Conservation (phyloP, 306 rosid genomes). For the peach (Prunus persica) region Prunus_persica_NCBIv2 NC_034009.1:36104501-36105000, state of each 20-base stretch:
- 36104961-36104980: not conserved
- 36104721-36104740: too few relatives aligned
- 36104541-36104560: too few relatives aligned
- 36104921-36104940: not conserved
- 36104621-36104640: not conserved
- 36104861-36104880: too few relatives aligned
- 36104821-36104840: too few relatives aligned
- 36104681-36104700: not conserved
- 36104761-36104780: too few relatives aligned
- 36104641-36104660: not conserved
- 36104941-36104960: not conserved
- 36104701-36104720: too few relatives aligned
- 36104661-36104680: not conserved
- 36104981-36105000: too few relatives aligned
- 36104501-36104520: constrained; percentile 18
- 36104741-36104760: too few relatives aligned
- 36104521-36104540: not conserved
- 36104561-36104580: too few relatives aligned
- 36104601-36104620: not conserved
- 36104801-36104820: too few relatives aligned
- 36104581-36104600: not conserved
- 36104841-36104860: too few relatives aligned
- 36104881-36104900: not conserved
- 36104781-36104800: too few relatives aligned
- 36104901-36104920: not conserved